Conservation (phyloP, 2,329 filamentous ascomycete species). For the Arthrocladium fulminans region DNA sequence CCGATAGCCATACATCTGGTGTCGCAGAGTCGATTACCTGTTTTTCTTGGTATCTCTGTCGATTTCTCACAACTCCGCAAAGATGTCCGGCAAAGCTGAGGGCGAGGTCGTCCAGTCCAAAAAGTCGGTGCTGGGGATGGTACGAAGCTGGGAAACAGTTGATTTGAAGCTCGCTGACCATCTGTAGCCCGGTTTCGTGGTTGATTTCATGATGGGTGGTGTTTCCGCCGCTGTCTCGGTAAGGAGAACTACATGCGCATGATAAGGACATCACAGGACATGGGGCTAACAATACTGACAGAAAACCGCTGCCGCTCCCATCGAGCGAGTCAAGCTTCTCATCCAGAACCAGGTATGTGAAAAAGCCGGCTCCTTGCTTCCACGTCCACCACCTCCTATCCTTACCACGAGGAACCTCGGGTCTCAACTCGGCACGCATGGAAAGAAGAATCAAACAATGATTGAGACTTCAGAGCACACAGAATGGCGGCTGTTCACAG, state of each 20-base stretch:
- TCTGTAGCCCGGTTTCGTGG: slow-evolving; percentile 67
- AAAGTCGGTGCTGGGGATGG: slow-evolving; percentile 30
- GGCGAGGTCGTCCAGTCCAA: slow-evolving; percentile 43
- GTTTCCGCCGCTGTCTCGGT: slow-evolving; percentile 94
- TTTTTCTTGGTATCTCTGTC: slow-evolving; percentile 5
- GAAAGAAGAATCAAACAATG: neutral
- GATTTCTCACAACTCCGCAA: slow-evolving; percentile 11
- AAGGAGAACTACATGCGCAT: slow-evolving; percentile 5
- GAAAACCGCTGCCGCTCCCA: slow-evolving; percentile 98
- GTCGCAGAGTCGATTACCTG: slow-evolving; percentile 7
- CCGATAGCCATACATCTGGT: slow-evolving; percentile 6
- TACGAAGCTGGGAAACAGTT: slow-evolving; percentile 14
- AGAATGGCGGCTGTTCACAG: too few relatives aligned
- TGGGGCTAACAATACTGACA: slow-evolving; percentile 13
- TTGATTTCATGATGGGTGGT: slow-evolving; percentile 99
- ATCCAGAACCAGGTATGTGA: slow-evolving; percentile 98
- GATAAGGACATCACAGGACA: neutral
- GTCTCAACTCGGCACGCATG: neutral
- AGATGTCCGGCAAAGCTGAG: slow-evolving; percentile 27
- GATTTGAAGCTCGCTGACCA: neutral
- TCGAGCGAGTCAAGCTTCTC: slow-evolving; percentile 99
- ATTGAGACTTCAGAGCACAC: too few relatives aligned
- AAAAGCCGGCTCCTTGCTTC: slow-evolving; percentile 3
- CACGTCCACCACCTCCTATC: neutral
- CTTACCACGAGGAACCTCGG: neutral